phyloP scores from a whole-genome alignment of 2,329 filamentous ascomycete species.

The Ceratocystis destructans region DNA sequence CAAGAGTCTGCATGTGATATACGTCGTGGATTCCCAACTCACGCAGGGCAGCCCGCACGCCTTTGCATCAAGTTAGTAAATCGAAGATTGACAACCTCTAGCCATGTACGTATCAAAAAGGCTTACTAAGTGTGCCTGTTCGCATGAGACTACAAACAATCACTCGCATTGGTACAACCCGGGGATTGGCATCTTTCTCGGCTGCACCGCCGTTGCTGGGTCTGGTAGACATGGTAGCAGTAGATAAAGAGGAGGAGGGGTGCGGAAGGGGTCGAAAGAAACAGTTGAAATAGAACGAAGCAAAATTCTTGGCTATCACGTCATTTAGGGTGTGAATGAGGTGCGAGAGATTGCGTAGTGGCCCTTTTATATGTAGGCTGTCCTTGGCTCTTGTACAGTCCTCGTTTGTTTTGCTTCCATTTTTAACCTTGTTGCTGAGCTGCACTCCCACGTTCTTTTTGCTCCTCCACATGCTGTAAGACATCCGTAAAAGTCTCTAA shows the following conservation, averaged over 20 bases:
- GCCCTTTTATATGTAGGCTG: conserved; percentile 14
- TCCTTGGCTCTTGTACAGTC: background rate
- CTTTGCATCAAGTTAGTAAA: conserved; percentile 19
- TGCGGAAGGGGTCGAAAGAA: too few species aligned
- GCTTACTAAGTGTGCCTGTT: conserved; percentile 29
- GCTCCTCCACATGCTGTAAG: background rate
- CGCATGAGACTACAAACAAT: conserved; percentile 30
- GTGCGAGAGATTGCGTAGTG: background rate
- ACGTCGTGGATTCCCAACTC: conserved; percentile 28
- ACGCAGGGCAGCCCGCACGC: conserved; percentile 26
- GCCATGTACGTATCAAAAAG: background rate
- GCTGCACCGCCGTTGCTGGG: conserved; percentile 17
- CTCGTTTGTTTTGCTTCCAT: background rate
- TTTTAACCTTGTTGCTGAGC: too few species aligned
- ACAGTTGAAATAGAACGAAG: background rate
- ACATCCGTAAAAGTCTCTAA: background rate
- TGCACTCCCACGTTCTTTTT: background rate
- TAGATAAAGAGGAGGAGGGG: background rate
- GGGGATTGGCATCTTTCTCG: conserved; percentile 19
- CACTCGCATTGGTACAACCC: conserved; percentile 30
- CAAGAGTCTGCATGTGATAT: conserved; percentile 27
- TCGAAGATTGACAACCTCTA: background rate
- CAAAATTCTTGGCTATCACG: conserved; percentile 8
- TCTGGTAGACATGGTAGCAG: conserved; percentile 9
- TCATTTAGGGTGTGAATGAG: conserved; percentile 8